phyloP scores from a whole-genome alignment of 2,329 filamentous ascomycete genomes.

The Colletotrichum sp. region DNA sequence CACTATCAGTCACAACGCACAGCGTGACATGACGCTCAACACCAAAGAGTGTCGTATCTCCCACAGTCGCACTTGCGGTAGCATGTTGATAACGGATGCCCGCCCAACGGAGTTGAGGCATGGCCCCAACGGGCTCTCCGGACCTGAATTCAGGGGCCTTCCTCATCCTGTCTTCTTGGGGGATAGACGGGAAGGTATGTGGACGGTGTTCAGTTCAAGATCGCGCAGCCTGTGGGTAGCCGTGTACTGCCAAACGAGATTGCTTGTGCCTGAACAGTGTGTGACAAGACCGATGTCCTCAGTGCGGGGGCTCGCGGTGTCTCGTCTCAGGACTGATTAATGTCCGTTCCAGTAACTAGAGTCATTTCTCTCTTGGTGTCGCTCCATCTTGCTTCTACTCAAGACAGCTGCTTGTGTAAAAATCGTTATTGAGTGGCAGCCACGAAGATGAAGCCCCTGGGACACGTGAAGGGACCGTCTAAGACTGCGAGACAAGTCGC shows the following conservation, averaged over 20 bases:
- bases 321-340: neutral
- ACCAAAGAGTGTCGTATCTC: neutral
- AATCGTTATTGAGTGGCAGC: neutral
- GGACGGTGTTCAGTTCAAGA: neutral
- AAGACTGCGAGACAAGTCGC: neutral
- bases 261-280: constrained; percentile 11
- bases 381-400: neutral
- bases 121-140: neutral
- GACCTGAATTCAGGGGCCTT: neutral
- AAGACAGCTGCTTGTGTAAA: neutral
- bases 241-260: constrained; percentile 13
- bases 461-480: neutral
- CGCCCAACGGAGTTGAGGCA: neutral
- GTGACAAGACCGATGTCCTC: neutral
- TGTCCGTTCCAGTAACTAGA: neutral
- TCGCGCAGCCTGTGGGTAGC: neutral
- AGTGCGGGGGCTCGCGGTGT: neutral
- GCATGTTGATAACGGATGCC: neutral
- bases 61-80: neutral
- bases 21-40: neutral
- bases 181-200: neutral
- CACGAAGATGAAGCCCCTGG: neutral
- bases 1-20: neutral
- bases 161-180: neutral
- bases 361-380: neutral